Conservation (phyloP, 129 eudicot genomes). For the carrot (Daucus carota) region DH1_v3.0 NC_030388.2:29177501-29178000, state of each 20-base stretch:
- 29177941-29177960: neutral
- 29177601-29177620: neutral
- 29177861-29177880: neutral
- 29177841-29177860: neutral
- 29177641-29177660: neutral
- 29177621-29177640: neutral
- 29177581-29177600: neutral
- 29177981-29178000: no score
- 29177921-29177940: neutral
- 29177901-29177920: neutral
- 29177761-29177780: neutral
- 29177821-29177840: neutral
- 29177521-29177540: neutral
- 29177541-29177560: neutral
- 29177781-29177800: neutral
- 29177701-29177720: neutral
- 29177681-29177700: neutral
- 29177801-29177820: neutral
- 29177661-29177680: conserved; percentile 4
- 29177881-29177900: no score
- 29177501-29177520: neutral
- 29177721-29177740: neutral
- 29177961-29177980: neutral
- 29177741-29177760: neutral
- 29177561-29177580: neutral